Evolutionary conservation across 352 stramenopile genomes (phyloP).

Genomic region (Globisporangium nagaii): DNA sequence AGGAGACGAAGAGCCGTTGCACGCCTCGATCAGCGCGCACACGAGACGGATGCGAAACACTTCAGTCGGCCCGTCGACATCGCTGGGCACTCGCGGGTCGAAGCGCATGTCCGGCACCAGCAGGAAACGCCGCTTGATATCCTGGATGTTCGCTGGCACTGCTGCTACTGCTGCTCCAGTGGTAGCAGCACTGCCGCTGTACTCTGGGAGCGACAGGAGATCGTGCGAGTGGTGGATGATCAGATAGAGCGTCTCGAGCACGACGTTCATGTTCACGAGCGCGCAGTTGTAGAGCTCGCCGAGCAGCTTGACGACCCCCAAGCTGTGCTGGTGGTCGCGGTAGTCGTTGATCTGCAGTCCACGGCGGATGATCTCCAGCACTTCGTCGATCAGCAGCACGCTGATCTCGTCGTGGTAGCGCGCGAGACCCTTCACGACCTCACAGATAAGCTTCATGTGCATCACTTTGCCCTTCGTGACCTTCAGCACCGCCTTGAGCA

Average conservation of each 20-base stretch:
- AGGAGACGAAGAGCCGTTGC: constrained; percentile 14
- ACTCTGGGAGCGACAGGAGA: constrained; percentile 69
- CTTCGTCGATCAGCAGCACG: constrained; percentile 89
- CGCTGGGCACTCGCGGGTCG: constrained; percentile 84
- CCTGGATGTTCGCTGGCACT: constrained; percentile 27
- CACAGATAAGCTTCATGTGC: constrained; percentile 83
- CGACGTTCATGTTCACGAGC: constrained; percentile 87
- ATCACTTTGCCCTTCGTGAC: constrained; percentile 87
- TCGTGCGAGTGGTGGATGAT: constrained; percentile 96
- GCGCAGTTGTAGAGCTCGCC: constrained; percentile 92
- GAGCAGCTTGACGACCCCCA: constrained; percentile 92
- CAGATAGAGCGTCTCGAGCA: constrained; percentile 93
- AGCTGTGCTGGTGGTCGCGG: constrained; percentile 89
- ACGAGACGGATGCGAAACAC: constrained; percentile 93
- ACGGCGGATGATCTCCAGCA: constrained; percentile 91
- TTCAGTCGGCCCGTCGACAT: constrained; percentile 88
- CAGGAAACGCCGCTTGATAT: constrained; percentile 57
- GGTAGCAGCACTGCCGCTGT: constrained; percentile 29
- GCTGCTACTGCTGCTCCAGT: constrained; percentile 10
- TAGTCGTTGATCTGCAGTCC: constrained; percentile 89
- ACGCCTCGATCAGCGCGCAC: constrained; percentile 90
- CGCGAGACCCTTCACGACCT: constrained; percentile 82
- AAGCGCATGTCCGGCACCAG: constrained; percentile 76
- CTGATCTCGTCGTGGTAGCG: constrained; percentile 89
- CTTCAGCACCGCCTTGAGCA: constrained; percentile 92